Evolutionary conservation across 768 basidiomycete genomes (phyloP).

Genomic region (Hebeloma cylindrosporum): DNA sequence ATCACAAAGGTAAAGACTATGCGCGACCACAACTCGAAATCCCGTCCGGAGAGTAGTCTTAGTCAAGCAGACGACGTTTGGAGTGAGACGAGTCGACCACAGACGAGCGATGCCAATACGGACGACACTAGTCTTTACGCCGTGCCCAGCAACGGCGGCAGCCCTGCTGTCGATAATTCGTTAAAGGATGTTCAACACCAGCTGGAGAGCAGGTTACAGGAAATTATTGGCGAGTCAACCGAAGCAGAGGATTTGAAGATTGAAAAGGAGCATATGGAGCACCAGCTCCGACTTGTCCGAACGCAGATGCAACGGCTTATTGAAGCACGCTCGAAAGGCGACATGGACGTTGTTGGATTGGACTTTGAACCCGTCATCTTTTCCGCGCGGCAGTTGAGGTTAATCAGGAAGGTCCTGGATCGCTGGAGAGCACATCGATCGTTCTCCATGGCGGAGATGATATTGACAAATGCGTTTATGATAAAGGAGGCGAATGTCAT

Average conservation of each 20-base stretch:
- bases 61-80: slow-evolving; percentile 86
- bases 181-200: slow-evolving; percentile 74
- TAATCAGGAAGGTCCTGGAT: slow-evolving; percentile 81
- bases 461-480: slow-evolving; percentile 79
- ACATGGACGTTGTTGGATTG: slow-evolving; percentile 59
- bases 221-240: slow-evolving; percentile 46
- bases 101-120: slow-evolving; percentile 75
- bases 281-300: slow-evolving; percentile 78
- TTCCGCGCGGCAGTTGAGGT: slow-evolving; percentile 73
- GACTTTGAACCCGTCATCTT: slow-evolving; percentile 83
- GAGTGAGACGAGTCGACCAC: slow-evolving; percentile 84
- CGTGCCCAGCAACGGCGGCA: slow-evolving; percentile 48
- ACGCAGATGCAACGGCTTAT: slow-evolving; percentile 80
- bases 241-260: slow-evolving; percentile 86
- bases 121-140: slow-evolving; percentile 87
- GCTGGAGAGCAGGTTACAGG: slow-evolving; percentile 71
- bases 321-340: slow-evolving; percentile 76
- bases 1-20: slow-evolving; percentile 90
- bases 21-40: slow-evolving; percentile 75
- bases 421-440: slow-evolving; percentile 83
- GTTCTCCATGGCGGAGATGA: slow-evolving; percentile 91
- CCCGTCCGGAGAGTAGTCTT: slow-evolving; percentile 87
- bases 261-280: slow-evolving; percentile 93
- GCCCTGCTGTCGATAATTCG: slow-evolving; percentile 65
- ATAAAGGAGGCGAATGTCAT: slow-evolving; percentile 96